Percentiles rank a stretch among this genome's conserved stretches.
Evolutionary conservation across 768 basidiomycete genomes (phyloP).

Genomic region (Suillus subluteus): DNA sequence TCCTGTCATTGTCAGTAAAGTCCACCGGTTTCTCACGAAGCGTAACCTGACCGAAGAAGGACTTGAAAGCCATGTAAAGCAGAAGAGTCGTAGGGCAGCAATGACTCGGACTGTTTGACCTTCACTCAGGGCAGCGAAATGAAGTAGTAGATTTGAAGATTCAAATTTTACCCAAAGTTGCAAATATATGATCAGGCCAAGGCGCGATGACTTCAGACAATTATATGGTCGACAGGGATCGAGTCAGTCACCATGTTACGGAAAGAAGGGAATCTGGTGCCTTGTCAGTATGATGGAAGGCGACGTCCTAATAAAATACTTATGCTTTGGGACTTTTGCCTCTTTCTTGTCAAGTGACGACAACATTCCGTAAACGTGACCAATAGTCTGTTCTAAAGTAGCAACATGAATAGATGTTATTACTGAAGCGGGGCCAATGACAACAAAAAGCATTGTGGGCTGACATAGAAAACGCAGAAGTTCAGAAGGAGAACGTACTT

Average conservation of each 20-base stretch:
- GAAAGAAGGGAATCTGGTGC: neutral
- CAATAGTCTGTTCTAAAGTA: neutral
- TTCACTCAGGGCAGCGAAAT: neutral
- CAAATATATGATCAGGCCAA: neutral
- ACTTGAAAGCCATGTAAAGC: neutral
- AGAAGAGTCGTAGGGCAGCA: neutral
- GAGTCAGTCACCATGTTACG: neutral
- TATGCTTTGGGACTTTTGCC: neutral
- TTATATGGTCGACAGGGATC: neutral
- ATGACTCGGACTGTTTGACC: neutral
- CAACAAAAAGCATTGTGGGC: neutral
- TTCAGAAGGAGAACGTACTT: neutral
- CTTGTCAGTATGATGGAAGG: neutral
- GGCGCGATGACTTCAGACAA: neutral
- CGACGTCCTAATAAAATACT: neutral
- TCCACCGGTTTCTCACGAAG: slow-evolving; percentile 5
- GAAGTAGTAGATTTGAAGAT: neutral
- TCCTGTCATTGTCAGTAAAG: slow-evolving; percentile 3
- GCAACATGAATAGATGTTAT: neutral
- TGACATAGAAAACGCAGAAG: neutral
- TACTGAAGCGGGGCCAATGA: neutral
- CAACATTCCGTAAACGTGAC: neutral
- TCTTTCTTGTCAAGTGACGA: neutral
- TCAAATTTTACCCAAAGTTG: neutral
- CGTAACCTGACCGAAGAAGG: neutral